Conservation (phyloP, 768 basidiomycete genomes). For the Amanita polypyramis region DNA sequence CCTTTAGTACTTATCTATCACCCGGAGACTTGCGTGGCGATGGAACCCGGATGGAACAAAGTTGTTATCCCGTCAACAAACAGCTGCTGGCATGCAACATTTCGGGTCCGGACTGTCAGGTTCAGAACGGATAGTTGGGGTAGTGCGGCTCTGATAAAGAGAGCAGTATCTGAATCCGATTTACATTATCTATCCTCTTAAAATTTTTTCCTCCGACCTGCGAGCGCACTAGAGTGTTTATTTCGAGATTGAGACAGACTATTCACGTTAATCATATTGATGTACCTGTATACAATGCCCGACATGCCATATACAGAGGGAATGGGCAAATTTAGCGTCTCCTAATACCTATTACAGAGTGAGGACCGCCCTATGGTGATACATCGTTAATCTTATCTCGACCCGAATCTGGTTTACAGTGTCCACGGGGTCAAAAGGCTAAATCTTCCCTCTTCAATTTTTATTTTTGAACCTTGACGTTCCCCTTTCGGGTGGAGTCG, state of each 20-base stretch:
- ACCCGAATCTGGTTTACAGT: not conserved
- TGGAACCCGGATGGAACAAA: not conserved
- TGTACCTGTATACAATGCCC: not conserved
- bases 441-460: slow-evolving; percentile 1
- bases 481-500: not conserved
- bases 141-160: not conserved
- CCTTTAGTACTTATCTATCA: not conserved
- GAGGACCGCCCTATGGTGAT: not conserved
- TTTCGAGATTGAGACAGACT: not conserved
- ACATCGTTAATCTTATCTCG: not conserved
- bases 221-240: not conserved
- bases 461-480: not conserved
- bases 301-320: not conserved
- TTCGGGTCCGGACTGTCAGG: not conserved
- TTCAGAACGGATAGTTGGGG: not conserved
- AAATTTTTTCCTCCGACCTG: not conserved
- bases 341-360: not conserved
- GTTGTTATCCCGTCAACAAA: not conserved
- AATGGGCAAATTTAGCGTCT: not conserved
- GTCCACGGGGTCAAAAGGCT: slow-evolving; percentile 8
- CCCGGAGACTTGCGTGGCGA: not conserved
- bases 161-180: not conserved
- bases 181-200: not conserved
- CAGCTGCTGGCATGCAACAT: not conserved
- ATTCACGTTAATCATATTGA: slow-evolving; percentile 1